Conservation (phyloP, 306 rosid species). For the Castanospermum australe region DNA sequence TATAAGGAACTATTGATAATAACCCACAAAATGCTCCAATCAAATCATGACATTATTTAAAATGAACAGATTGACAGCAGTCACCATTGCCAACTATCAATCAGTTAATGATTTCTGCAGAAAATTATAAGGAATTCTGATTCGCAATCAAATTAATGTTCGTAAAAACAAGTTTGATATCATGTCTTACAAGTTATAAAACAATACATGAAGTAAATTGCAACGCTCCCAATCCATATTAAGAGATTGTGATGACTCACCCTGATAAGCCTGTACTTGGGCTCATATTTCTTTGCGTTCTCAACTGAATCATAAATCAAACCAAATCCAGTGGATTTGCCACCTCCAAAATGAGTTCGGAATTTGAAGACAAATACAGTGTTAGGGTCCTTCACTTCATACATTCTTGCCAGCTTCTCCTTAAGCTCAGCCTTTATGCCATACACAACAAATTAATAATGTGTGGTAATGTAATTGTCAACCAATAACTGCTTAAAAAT, state of each 20-base stretch:
- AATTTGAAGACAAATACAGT: conserved; percentile 85
- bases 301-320: conserved; percentile 91
- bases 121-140: neutral
- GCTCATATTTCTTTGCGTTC: conserved; percentile 87
- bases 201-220: too few relatives aligned
- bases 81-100: neutral
- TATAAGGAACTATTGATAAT: neutral
- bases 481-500: neutral
- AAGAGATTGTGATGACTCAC: conserved; percentile 29
- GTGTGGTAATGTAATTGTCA: too few relatives aligned
- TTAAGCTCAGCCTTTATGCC: conserved; percentile 72
- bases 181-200: too few relatives aligned
- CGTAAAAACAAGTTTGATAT: neutral
- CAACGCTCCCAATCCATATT: too few relatives aligned
- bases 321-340: conserved; percentile 93
- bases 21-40: neutral
- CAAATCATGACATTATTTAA: neutral
- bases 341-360: conserved; percentile 95
- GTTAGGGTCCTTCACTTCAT: conserved; percentile 82
- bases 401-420: conserved; percentile 79
- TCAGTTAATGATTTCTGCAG: too few relatives aligned
- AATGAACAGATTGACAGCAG: neutral
- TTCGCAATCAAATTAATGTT: neutral
- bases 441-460: neutral
- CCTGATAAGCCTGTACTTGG: conserved; percentile 94